phyloP scores from a whole-genome alignment of 179 eudicot genomes.

The Gypsophila paniculata region DNA sequence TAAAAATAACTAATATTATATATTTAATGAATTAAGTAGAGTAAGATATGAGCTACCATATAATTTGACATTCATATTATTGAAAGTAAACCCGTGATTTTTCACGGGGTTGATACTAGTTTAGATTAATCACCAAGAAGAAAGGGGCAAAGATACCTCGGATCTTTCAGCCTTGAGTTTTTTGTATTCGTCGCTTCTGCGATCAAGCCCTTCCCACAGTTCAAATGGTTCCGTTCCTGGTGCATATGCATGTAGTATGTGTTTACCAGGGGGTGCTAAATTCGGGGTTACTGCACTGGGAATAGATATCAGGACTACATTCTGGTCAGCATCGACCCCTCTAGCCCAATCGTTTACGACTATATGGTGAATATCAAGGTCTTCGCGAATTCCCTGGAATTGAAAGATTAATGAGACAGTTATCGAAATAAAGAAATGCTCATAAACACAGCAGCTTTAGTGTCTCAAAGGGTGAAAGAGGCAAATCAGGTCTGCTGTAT shows the following conservation, averaged over 20 bases:
- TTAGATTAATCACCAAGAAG: not conserved
- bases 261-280: conserved; percentile 91
- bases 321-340: conserved; percentile 97
- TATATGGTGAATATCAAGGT: conserved; percentile 85
- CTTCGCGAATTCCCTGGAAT: conserved; percentile 65
- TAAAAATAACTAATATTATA: no score
- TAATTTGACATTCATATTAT: no score
- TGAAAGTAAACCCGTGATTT: no score
- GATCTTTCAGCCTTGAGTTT: conserved; percentile 81
- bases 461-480: not conserved
- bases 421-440: not conserved
- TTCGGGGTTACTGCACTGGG: conserved; percentile 84
- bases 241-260: conserved; percentile 79
- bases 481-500: not conserved
- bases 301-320: conserved; percentile 86
- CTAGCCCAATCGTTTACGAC: conserved; percentile 90
- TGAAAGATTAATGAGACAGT: not conserved
- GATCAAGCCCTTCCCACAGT: conserved; percentile 92
- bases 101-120: no score
- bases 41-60: no score
- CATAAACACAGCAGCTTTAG: not conserved
- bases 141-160: conserved; percentile 46
- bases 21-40: no score
- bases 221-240: conserved; percentile 94
- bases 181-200: conserved; percentile 72